A percentile compares a stretch with the other conserved stretches of the same genome.
Evolutionary conservation across 2,329 filamentous ascomycete species (phyloP).

Genomic region (Penicillium sp.): DNA sequence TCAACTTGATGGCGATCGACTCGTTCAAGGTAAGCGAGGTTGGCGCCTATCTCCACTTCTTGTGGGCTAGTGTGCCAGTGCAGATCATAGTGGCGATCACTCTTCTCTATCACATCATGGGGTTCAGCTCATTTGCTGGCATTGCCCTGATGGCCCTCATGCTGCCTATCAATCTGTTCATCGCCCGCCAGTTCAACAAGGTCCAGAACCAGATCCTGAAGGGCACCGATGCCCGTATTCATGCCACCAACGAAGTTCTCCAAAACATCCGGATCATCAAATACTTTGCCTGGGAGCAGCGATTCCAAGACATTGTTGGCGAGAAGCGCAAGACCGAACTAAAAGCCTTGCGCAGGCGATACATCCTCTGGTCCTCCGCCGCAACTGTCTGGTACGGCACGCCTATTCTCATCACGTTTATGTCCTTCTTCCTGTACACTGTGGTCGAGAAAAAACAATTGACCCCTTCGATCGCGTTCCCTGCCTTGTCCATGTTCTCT

Average conservation of each 20-base stretch:
- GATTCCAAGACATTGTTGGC: constrained; percentile 80
- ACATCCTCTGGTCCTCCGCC: constrained; percentile 85
- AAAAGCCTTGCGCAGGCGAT: constrained; percentile 72
- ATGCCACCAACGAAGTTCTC: constrained; percentile 92
- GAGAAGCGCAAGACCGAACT: constrained; percentile 83
- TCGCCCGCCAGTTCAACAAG: constrained; percentile 78
- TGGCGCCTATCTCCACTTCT: constrained; percentile 89
- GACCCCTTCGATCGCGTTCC: constrained; percentile 91
- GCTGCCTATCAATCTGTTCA: constrained; percentile 83
- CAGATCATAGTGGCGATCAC: constrained; percentile 78
- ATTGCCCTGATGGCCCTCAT: constrained; percentile 86
- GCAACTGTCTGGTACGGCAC: constrained; percentile 97
- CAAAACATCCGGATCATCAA: constrained; percentile 99
- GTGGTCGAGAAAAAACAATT: constrained; percentile 83
- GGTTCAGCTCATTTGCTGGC: constrained; percentile 88
- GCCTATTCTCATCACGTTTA: constrained; percentile 90
- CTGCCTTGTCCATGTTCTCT: constrained; percentile 91
- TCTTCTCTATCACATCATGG: constrained; percentile 85
- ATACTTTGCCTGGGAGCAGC: constrained; percentile 96
- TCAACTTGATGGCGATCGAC: constrained; percentile 99
- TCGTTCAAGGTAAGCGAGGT: constrained; percentile 98
- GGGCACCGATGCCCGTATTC: constrained; percentile 91
- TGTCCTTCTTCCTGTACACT: constrained; percentile 93
- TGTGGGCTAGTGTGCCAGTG: constrained; percentile 87
- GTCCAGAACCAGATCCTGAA: constrained; percentile 90